Evolutionary conservation across 2,329 filamentous ascomycete genomes (phyloP), one percentile per base, ranked within the genome.

Genomic region (Aspergillus vadensis): DNA sequence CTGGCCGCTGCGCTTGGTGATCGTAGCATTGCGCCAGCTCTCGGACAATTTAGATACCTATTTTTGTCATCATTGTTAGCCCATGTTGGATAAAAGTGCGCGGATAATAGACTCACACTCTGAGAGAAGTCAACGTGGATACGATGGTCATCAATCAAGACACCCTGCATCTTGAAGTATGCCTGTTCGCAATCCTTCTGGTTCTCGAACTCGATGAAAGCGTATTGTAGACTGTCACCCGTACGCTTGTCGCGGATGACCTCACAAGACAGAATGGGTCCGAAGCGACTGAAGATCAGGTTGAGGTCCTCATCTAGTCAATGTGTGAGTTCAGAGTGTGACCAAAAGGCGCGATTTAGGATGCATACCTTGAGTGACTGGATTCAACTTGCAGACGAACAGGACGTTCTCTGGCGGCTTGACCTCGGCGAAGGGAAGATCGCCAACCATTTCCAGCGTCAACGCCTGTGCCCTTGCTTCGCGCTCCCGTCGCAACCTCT

Each of bases 121-220:
- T 99, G 95, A 10, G 93, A 97, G 77, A 99, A 99, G 78, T 99
- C 95, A 58, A 99, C 95, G 72, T 99, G 95, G 65, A 99, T 99
- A 44, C 95, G 89, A 66, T 97, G 91, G 70, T 99, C 95, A 71
- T 99, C 95, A 66, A 99, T 98, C 58, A 99, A 80, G 1, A 98
- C 94, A 2, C 90, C 92, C 75, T 99, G 92, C 95, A 99, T 99
- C 79, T 99, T 99, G 81, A 96, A 95, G 72, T 97, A 99, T 2
- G 95, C 95, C 55, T 91, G 87, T 78, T 99, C 95, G 75, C 95
- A 98, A 56, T 94, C 91, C 67, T 89, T 86, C 78, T 97, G 95
- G 58, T 96, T 90, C 60, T 94, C 91, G 70, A 94, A 99, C 74
- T 99, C 95, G 71, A 99, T 96, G 69, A 99, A 99, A 1, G 95